phyloP scores from a whole-genome alignment of 208 protist genomes.

The Crithidia expoeki region DNA sequence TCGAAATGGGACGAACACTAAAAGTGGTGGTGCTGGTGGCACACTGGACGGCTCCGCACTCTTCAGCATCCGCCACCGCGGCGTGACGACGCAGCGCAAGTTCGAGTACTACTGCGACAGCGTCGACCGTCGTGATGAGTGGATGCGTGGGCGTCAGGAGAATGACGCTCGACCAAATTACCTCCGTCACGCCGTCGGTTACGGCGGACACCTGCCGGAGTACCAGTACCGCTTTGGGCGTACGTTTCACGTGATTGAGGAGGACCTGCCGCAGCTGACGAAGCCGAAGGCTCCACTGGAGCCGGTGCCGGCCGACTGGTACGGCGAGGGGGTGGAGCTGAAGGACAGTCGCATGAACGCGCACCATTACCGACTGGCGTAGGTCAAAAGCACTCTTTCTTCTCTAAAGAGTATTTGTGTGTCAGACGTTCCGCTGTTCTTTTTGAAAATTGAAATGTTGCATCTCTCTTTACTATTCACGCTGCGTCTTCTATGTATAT shows the following conservation, averaged over 20 bases:
- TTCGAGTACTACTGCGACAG: slow-evolving; percentile 71
- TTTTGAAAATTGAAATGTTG: too few species aligned
- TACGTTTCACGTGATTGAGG: slow-evolving; percentile 90
- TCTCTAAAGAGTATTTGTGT: too few species aligned
- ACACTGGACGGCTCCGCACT: slow-evolving; percentile 1
- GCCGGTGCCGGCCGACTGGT: slow-evolving; percentile 51
- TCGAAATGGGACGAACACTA: too few species aligned
- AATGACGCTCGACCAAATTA: slow-evolving; percentile 57
- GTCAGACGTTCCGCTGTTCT: too few species aligned
- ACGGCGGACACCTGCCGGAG: slow-evolving; percentile 81
- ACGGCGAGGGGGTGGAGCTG: slow-evolving; percentile 57
- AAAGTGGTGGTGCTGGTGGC: too few species aligned
- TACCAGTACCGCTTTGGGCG: slow-evolving; percentile 81
- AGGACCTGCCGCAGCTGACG: slow-evolving; percentile 76
- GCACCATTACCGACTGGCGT: slow-evolving; percentile 79
- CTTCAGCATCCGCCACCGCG: slow-evolving; percentile 45
- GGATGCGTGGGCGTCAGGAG: slow-evolving; percentile 72
- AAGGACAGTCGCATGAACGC: slow-evolving; percentile 65
- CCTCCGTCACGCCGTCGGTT: slow-evolving; percentile 69
- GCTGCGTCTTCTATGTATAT: too few species aligned
- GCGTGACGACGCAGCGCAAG: slow-evolving; percentile 35
- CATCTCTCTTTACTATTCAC: too few species aligned
- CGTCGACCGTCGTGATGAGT: slow-evolving; percentile 77
- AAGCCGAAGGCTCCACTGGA: slow-evolving; percentile 50
- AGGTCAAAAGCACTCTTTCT: slow-evolving; percentile 4